These are phyloP conservation scores for Malania oleifera DNA, from an alignment of 164 flowering plant genomes.

Conservation along the genomic window DNA sequence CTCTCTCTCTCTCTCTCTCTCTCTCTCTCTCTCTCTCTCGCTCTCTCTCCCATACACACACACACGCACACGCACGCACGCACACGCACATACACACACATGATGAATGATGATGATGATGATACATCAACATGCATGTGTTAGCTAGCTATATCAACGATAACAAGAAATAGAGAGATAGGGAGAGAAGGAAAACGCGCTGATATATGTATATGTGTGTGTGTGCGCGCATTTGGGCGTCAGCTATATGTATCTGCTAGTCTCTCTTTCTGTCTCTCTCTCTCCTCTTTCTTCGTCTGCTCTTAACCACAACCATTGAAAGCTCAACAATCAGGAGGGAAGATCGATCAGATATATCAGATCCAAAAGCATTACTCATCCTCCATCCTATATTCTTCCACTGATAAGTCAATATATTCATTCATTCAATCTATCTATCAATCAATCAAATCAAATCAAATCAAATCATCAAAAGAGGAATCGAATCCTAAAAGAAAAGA, in stretches of 20 bases:
- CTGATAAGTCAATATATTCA: slow-evolving; percentile 21
- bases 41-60: neutral
- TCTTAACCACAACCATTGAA: neutral
- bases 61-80: no score
- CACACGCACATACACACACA: no score
- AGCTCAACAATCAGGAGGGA: slow-evolving; percentile 21
- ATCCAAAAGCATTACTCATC: slow-evolving; percentile 17
- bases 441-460: slow-evolving; percentile 37
- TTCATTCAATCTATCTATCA: slow-evolving; percentile 23
- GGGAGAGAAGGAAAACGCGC: no score
- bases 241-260: neutral
- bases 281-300: neutral
- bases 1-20: slow-evolving; percentile 6
- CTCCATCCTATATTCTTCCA: slow-evolving; percentile 26
- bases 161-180: neutral
- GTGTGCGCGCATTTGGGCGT: no score
- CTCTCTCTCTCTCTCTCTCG: slow-evolving; percentile 10
- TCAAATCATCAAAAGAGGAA: slow-evolving; percentile 16
- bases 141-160: neutral
- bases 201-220: no score
- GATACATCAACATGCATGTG: slow-evolving; percentile 10
- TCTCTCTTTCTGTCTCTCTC: slow-evolving; percentile 6
- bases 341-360: no score
- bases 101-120: no score
- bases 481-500: neutral